Conservation (phyloP, 768 basidiomycete genomes). For the Coprinellus micaceus region DNA sequence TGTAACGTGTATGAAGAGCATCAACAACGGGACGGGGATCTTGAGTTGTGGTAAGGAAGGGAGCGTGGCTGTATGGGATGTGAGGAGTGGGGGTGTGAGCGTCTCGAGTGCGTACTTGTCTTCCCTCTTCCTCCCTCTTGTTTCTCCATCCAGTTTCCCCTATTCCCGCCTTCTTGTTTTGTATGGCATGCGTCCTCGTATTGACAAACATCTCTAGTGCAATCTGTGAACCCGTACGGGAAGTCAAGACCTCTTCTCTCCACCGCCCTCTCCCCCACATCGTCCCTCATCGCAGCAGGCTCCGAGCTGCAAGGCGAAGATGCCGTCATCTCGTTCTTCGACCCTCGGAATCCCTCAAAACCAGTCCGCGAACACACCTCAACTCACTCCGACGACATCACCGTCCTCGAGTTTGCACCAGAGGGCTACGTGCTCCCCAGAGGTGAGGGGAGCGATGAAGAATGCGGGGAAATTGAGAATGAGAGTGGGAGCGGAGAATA, state of each 20-base stretch:
- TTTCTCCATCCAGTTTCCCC: too few relatives aligned
- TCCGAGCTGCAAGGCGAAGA: slow-evolving; percentile 80
- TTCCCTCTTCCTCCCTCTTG: too few relatives aligned
- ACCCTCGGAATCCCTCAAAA: slow-evolving; percentile 71
- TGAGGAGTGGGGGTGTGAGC: slow-evolving; percentile 44
- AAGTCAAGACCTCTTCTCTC: slow-evolving; percentile 48
- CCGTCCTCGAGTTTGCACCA: slow-evolving; percentile 57
- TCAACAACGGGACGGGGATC: slow-evolving; percentile 42
- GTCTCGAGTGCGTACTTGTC: slow-evolving; percentile 59
- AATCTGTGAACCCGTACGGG: neutral
- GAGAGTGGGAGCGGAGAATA: slow-evolving; percentile 14
- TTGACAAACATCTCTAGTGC: neutral
- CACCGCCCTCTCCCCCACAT: slow-evolving; percentile 69
- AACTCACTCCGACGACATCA: slow-evolving; percentile 93
- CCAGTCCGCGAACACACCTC: slow-evolving; percentile 75
- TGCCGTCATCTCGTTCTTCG: slow-evolving; percentile 85
- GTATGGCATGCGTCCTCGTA: neutral
- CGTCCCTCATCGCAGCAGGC: slow-evolving; percentile 74
- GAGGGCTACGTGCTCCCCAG: slow-evolving; percentile 4
- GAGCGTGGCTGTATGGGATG: slow-evolving; percentile 72
- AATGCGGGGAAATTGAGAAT: too few relatives aligned
- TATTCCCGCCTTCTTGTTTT: neutral
- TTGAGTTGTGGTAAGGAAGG: slow-evolving; percentile 73
- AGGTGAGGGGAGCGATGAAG: neutral
- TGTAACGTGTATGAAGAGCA: slow-evolving; percentile 52